Conservation (phyloP, 73 alveolate species). For the Tetrahymena malaccensis region DNA sequence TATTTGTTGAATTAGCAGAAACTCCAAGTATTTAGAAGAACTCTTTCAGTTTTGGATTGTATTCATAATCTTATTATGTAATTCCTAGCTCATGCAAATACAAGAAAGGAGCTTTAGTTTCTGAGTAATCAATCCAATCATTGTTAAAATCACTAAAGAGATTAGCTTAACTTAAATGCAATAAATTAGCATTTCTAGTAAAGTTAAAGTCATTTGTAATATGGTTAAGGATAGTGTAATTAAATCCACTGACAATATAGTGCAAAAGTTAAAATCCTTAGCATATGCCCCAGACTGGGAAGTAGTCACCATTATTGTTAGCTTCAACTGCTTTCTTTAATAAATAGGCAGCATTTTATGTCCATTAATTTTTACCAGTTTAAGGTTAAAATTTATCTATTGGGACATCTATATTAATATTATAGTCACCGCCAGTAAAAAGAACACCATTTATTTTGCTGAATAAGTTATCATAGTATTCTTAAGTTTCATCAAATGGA, state of each 20-base stretch:
- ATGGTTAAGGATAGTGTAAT: background rate
- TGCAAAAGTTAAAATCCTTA: slow-evolving; percentile 47
- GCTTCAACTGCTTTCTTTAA: slow-evolving; percentile 9
- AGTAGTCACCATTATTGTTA: slow-evolving; percentile 41
- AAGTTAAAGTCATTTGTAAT: background rate
- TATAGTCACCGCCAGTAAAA: slow-evolving; percentile 24
- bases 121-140: background rate
- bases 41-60: background rate
- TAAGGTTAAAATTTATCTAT: background rate
- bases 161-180: background rate
- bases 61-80: background rate
- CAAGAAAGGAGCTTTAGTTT: background rate
- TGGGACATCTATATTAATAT: background rate
- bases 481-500: background rate
- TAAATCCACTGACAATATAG: slow-evolving; percentile 10
- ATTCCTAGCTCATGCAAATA: background rate
- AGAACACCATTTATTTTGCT: slow-evolving; percentile 16
- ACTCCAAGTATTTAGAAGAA: background rate
- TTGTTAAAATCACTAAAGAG: background rate
- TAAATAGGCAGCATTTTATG: slow-evolving; percentile 8
- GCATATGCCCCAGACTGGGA: slow-evolving; percentile 55
- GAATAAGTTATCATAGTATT: background rate
- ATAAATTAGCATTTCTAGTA: background rate
- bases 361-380: slow-evolving; percentile 13
- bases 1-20: background rate